Base-by-base conservation (phyloP, 257 asterid species). In the Solanum peruvianum region DNA sequence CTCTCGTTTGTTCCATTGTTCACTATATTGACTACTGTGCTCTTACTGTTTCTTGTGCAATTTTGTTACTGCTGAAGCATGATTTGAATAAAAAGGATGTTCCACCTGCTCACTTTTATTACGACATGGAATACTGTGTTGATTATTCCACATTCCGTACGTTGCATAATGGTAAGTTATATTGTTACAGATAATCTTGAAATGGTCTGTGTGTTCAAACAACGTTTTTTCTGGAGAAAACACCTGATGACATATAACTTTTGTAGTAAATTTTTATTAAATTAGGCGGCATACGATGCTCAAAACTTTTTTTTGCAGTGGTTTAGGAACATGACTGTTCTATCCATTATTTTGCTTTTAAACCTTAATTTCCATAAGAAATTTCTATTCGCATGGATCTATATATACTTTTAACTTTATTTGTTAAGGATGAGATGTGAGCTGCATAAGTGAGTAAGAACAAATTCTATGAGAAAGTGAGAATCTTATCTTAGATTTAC, bases 41-140 rank as follows among this genome's bases (percentile, higher is more conserved):
- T 71, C 77, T 9, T 33, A 23, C 39, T 67, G 87, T 86, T 56
- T 62, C 60, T 80, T 41, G 73, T 82, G 47, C 62, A 73, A 35
- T 60, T 71, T 81, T 85, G 80, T 84, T 42, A 37, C 58, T 82
- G 71, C 85, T 89, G 88, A 93, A 96, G 99, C 86, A 72, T 62
- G 89, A 88, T 88, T 86, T 88, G 70, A 89, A 91, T 67, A 56
- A 89, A 11, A 87, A 85, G 62, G 78, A 88, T 41, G 71, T 89
- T 56, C 89, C 89, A 58, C 91, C 91, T 49, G 92, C 94, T 89
- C 92, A 94, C 83, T 93, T 91, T 90, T 94, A 95, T 88, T 96
- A 93, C 73, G 98, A 95, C 69, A 96, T 93, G 98, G 98, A 96
- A 93, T 96, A 96, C 86, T 92, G 94, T 81, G 91, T 96, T 20